phyloP scores from a whole-genome alignment of 345 rosid genomes.

The Citropsis articulata region DNA sequence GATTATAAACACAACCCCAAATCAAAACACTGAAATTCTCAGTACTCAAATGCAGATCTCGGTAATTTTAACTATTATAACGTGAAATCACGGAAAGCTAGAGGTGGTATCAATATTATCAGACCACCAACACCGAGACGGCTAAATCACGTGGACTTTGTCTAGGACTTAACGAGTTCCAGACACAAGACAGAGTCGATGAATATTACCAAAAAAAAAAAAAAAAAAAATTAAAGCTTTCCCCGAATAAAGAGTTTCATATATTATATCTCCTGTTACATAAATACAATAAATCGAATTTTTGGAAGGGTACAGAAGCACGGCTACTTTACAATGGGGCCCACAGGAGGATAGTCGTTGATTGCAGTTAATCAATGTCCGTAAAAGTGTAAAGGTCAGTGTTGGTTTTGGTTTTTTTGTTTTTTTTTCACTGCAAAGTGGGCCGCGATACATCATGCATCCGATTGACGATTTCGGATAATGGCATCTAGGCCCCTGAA shows the following conservation, averaged over 20 bases:
- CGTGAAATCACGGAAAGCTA: slow-evolving; percentile 3
- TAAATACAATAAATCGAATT: neutral
- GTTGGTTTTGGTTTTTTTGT: too few species aligned
- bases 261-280: too few species aligned
- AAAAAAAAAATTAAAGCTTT: neutral
- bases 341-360: neutral
- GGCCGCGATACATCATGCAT: too few species aligned
- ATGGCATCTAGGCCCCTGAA: too few species aligned
- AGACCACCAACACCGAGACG: slow-evolving; percentile 39
- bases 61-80: neutral
- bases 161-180: slow-evolving; percentile 16
- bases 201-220: neutral
- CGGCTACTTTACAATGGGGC: neutral
- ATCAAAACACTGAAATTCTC: neutral
- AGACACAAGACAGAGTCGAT: slow-evolving; percentile 8
- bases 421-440: too few species aligned
- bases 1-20: slow-evolving; percentile 16
- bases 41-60: slow-evolving; percentile 15
- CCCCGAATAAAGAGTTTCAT: neutral
- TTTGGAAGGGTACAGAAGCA: neutral
- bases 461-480: too few species aligned
- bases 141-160: slow-evolving; percentile 32
- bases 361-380: too few species aligned
- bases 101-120: slow-evolving; percentile 12
- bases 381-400: too few species aligned